These are phyloP conservation scores for Eremothecium cymbalariae DNA, from an alignment of 1,139 yeast genomes.

Conservation along the genomic window DNA sequence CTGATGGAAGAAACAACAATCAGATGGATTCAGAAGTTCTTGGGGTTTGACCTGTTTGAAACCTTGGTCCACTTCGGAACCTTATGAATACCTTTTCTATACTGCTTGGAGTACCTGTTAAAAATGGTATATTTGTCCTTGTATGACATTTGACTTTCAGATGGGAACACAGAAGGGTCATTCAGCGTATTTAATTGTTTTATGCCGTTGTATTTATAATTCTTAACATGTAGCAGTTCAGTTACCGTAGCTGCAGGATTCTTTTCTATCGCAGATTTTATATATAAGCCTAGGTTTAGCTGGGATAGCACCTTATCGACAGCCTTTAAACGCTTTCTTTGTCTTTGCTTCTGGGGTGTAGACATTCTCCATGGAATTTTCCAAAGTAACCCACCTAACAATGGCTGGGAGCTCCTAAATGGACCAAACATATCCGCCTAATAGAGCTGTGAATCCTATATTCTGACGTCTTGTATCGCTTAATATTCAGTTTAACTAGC, in stretches of 20 bases:
- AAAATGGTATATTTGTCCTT: constrained; percentile 84
- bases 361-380: constrained; percentile 74
- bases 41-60: constrained; percentile 74
- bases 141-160: constrained; percentile 70
- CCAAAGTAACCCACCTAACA: constrained; percentile 84
- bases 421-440: constrained; percentile 62
- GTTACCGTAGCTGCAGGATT: constrained; percentile 43
- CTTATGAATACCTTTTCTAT: constrained; percentile 81
- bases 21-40: constrained; percentile 44
- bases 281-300: constrained; percentile 53
- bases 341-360: constrained; percentile 69
- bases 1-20: background rate
- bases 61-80: constrained; percentile 87
- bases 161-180: constrained; percentile 48
- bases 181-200: constrained; percentile 22
- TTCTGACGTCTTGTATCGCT: too few relatives aligned
- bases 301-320: constrained; percentile 77
- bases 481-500: too few relatives aligned
- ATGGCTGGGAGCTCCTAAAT: constrained; percentile 54
- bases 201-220: constrained; percentile 9
- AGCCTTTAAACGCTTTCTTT: constrained; percentile 67
- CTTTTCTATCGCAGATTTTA: constrained; percentile 24
- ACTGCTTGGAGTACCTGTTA: constrained; percentile 62
- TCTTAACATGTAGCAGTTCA: constrained; percentile 19
- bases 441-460: too few relatives aligned